phyloP scores from a whole-genome alignment of 2,329 filamentous ascomycete genomes.

The Arachnomyces sp. region DNA sequence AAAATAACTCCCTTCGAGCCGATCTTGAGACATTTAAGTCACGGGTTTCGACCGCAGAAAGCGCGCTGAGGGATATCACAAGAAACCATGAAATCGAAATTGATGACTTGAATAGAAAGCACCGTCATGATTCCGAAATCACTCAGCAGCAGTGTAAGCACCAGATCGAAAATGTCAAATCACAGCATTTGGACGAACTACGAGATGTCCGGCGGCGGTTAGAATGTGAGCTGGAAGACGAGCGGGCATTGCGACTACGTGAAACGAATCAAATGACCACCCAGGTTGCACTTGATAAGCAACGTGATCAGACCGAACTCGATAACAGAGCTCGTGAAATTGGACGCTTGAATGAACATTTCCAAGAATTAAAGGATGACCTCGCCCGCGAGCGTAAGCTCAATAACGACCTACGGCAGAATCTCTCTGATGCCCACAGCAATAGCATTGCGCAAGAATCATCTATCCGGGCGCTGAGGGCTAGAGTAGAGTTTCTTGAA shows the following conservation, averaged over 20 bases:
- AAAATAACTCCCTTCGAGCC: conserved; percentile 52
- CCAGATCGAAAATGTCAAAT: conserved; percentile 52
- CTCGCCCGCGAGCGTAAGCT: conserved; percentile 57
- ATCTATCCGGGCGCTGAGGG: conserved; percentile 65
- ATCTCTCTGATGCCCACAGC: conserved; percentile 52
- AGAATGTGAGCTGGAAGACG: conserved; percentile 60
- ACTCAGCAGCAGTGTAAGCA: conserved; percentile 36
- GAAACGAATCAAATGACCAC: conserved; percentile 60
- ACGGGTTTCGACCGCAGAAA: conserved; percentile 43
- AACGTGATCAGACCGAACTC: conserved; percentile 36
- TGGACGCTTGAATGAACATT: conserved; percentile 33
- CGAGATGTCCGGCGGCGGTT: conserved; percentile 57
- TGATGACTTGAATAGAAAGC: conserved; percentile 47
- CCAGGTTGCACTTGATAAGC: conserved; percentile 42
- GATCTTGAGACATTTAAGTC: conserved; percentile 59
- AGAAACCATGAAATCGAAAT: conserved; percentile 46
- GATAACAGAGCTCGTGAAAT: conserved; percentile 51
- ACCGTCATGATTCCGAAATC: conserved; percentile 38
- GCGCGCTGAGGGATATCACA: conserved; percentile 45
- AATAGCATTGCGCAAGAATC: conserved; percentile 64
- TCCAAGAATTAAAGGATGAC: conserved; percentile 38
- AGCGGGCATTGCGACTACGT: conserved; percentile 50
- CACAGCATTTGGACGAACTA: conserved; percentile 61
- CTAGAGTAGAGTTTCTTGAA: conserved; percentile 81
- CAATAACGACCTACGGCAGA: conserved; percentile 51